phyloP scores from a whole-genome alignment of 129 eudicot genomes.

The Sambucus nigra region DNA sequence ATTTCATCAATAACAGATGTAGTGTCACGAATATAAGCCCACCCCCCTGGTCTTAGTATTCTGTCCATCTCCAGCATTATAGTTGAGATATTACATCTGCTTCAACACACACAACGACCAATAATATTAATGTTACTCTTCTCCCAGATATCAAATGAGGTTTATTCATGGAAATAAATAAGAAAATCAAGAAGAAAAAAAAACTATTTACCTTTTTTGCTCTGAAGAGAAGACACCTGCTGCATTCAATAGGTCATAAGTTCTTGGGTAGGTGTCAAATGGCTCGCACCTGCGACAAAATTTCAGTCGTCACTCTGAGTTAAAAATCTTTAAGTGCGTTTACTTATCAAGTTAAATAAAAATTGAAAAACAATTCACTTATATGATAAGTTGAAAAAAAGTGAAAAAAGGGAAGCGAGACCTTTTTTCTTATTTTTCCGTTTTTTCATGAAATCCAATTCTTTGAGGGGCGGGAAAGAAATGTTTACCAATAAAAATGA shows the following conservation, averaged over 20 bases:
- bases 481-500: too few relatives aligned
- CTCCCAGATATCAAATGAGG: not conserved
- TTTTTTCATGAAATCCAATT: too few relatives aligned
- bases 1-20: conserved; percentile 38
- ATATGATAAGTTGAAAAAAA: too few relatives aligned
- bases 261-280: conserved; percentile 81
- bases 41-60: conserved; percentile 68
- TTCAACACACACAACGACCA: not conserved
- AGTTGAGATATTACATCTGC: conserved; percentile 62
- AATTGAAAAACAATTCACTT: too few relatives aligned
- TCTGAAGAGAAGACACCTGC: conserved; percentile 62
- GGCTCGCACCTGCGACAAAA: conserved; percentile 63
- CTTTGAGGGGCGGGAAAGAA: too few relatives aligned
- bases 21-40: conserved; percentile 64
- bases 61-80: conserved; percentile 82
- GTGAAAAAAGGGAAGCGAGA: too few relatives aligned
- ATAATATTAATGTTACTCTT: not conserved
- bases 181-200: not conserved
- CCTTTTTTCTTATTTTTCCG: too few relatives aligned
- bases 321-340: too few relatives aligned
- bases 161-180: not conserved
- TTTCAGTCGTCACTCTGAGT: not conserved
- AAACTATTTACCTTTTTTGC: conserved; percentile 45
- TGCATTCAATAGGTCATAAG: conserved; percentile 69
- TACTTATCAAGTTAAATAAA: too few relatives aligned